A percentile compares a stretch with the other conserved stretches of the same genome.
Evolutionary conservation across 306 rosid species (phyloP).

Genomic region (Prosopis cineraria): DNA sequence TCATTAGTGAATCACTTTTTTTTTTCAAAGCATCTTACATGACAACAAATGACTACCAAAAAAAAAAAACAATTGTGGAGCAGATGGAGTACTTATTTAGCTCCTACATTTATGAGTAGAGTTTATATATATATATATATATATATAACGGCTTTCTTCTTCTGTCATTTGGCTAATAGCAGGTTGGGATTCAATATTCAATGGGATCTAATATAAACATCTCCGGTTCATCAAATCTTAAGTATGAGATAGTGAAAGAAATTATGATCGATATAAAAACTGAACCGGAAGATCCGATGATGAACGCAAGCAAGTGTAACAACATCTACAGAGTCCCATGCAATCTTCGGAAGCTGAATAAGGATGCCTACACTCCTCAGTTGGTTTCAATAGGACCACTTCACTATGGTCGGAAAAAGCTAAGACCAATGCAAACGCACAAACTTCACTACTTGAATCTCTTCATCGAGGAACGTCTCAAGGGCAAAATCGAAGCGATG

Average conservation of each 20-base stretch:
- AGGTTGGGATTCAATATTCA: not conserved
- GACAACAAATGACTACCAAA: too few species aligned
- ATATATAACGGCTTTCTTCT: too few species aligned
- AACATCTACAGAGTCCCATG: not conserved
- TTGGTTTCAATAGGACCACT: not conserved
- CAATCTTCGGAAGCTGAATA: not conserved
- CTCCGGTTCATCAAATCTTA: not conserved
- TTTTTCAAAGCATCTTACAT: too few species aligned
- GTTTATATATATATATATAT: too few species aligned
- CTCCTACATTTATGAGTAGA: too few species aligned
- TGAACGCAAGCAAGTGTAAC: not conserved
- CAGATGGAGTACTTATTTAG: too few species aligned
- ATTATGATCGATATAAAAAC: not conserved
- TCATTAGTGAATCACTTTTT: too few species aligned
- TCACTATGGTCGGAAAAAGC: not conserved
- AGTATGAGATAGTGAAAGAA: not conserved
- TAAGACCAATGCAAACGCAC: not conserved
- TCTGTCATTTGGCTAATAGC: not conserved
- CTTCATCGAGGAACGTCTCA: not conserved
- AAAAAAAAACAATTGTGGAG: too few species aligned
- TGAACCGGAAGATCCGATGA: not conserved
- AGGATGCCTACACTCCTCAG: not conserved
- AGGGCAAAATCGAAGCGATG: not conserved
- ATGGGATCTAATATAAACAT: not conserved
- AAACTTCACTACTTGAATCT: not conserved